These are phyloP conservation scores for Torulaspora franciscae DNA, from an alignment of 805 yeast genomes.

Conservation along the genomic window DNA sequence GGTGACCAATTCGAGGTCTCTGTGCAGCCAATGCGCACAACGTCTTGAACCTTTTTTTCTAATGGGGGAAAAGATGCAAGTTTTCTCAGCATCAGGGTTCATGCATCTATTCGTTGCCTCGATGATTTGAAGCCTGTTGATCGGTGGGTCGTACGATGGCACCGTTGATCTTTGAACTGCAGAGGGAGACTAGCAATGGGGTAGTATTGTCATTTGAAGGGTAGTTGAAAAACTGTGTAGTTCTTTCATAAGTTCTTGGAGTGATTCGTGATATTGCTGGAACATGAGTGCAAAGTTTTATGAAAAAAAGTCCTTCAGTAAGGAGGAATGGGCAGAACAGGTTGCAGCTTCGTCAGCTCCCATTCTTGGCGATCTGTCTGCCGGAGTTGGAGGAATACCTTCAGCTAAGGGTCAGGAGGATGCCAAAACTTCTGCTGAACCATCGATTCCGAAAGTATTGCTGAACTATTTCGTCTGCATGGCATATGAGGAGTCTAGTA, in stretches of 20 bases:
- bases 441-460: slow-evolving; percentile 41
- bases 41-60: not conserved
- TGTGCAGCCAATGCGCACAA: not conserved
- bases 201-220: not conserved
- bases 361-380: slow-evolving; percentile 5
- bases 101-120: not conserved
- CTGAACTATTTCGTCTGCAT: slow-evolving; percentile 72
- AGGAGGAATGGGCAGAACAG: slow-evolving; percentile 30
- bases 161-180: not conserved
- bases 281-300: slow-evolving; percentile 10
- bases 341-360: slow-evolving; percentile 20
- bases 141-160: slow-evolving; percentile 3
- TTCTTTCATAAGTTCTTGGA: not conserved
- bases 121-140: not conserved
- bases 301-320: slow-evolving; percentile 23
- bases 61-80: not conserved
- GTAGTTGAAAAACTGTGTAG: too few relatives aligned
- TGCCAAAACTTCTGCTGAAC: slow-evolving; percentile 37
- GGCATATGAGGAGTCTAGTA: slow-evolving; percentile 68
- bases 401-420: not conserved
- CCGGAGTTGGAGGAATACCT: not conserved
- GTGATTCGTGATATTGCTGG: not conserved
- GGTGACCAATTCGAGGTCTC: not conserved
- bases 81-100: not conserved
- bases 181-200: not conserved